Percentiles rank a stretch among this genome's conserved stretches.
phyloP scores from a whole-genome alignment of 192 early-diverging fungal genomes.

The Coemansia sp. region DNA sequence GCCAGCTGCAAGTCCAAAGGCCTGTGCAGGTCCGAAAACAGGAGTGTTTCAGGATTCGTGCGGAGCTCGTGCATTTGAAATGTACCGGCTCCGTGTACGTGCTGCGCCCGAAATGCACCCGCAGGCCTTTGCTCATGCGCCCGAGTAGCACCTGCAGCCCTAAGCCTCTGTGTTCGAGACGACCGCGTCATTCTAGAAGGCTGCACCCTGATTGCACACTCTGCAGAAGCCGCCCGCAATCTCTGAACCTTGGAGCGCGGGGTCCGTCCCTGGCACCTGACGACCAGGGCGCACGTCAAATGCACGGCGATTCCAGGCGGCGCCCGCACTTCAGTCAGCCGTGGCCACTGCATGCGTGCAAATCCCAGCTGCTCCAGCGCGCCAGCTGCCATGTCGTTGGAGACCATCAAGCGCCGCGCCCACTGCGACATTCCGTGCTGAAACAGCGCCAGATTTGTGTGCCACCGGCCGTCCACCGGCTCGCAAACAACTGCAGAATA shows the following conservation, averaged over 20 bases:
- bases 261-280: neutral
- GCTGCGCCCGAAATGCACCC: too few relatives aligned
- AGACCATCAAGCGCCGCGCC: slow-evolving; percentile 11
- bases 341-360: neutral
- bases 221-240: too few relatives aligned
- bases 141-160: too few relatives aligned
- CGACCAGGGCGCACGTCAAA: neutral
- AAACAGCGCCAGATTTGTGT: slow-evolving; percentile 10
- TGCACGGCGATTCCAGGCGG: neutral
- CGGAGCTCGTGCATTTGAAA: too few relatives aligned
- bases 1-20: neutral
- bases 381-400: neutral
- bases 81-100: too few relatives aligned
- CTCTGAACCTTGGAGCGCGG: too few relatives aligned
- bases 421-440: neutral
- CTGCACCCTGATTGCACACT: too few relatives aligned
- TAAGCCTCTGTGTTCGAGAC: too few relatives aligned
- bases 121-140: too few relatives aligned
- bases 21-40: too few relatives aligned
- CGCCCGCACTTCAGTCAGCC: neutral
- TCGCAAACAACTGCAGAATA: slow-evolving; percentile 18
- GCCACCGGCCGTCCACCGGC: slow-evolving; percentile 8
- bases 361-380: neutral
- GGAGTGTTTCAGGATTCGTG: too few relatives aligned
- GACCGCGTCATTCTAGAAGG: too few relatives aligned